A percentile compares a stretch with the other conserved stretches of the same genome.
Evolutionary conservation across 768 basidiomycete genomes (phyloP).

Genomic region (Rhizopogon rudus): DNA sequence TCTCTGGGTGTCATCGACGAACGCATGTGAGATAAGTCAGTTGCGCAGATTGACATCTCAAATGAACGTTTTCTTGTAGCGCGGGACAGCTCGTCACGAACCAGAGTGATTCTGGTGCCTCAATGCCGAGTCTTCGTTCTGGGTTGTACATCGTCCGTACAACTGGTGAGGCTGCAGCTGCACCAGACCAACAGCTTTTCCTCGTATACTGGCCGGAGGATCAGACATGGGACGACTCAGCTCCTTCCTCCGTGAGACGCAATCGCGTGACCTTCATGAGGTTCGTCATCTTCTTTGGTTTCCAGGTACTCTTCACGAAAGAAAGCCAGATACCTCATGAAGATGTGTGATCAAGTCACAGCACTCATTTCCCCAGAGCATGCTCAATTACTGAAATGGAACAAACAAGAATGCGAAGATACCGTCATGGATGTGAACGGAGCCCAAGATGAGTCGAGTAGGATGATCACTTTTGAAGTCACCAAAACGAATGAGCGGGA

Average conservation of each 20-base stretch:
- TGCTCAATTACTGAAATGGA: slow-evolving; percentile 37
- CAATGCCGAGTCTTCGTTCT: slow-evolving; percentile 32
- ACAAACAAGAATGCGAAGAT: slow-evolving; percentile 22
- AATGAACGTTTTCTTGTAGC: background rate
- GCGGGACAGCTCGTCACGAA: slow-evolving; percentile 2
- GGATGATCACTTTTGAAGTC: slow-evolving; percentile 51
- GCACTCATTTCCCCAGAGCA: slow-evolving; percentile 50
- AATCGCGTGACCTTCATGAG: slow-evolving; percentile 62
- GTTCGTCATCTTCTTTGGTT: slow-evolving; percentile 22
- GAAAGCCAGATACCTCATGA: slow-evolving; percentile 47
- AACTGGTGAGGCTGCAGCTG: background rate
- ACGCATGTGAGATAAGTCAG: slow-evolving; percentile 29
- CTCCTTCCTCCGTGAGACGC: slow-evolving; percentile 36
- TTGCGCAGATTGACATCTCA: background rate
- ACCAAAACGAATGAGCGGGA: slow-evolving; percentile 51
- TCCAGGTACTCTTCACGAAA: background rate
- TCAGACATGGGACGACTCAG: slow-evolving; percentile 51
- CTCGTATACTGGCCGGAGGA: slow-evolving; percentile 62
- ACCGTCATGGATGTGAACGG: slow-evolving; percentile 18
- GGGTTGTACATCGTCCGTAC: slow-evolving; percentile 40
- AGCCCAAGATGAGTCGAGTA: slow-evolving; percentile 38
- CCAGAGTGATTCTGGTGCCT: background rate
- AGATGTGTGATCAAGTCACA: slow-evolving; percentile 51
- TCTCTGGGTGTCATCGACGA: slow-evolving; percentile 32
- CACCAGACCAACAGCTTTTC: slow-evolving; percentile 28